Base-by-base conservation (phyloP, 257 asterid species). In the Solanum sejunctum region DNA sequence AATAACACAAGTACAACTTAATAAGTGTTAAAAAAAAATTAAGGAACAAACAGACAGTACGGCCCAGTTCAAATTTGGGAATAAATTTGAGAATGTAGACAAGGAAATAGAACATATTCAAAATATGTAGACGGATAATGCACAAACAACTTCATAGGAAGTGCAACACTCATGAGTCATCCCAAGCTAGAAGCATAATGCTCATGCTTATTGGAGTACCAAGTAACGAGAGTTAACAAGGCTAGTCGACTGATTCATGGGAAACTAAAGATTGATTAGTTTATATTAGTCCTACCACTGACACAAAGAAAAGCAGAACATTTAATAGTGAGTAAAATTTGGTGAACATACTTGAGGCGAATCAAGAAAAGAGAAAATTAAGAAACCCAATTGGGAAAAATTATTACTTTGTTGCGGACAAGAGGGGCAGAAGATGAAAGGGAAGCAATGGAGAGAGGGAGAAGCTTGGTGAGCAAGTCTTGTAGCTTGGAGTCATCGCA, bases 391-490 rank as follows among this genome's bases (percentile, higher is more conserved):
- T 72, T 72, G 80, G 55, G 18, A 7, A 7, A 21, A 12, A n/a
- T 43, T 0, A n/a, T 81, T 92, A 96, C 98, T 89, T 96, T 96
- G 90, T 94, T 95, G 69, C 98, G 93, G 86, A 96, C 90, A 63
- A 94, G 82, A 66, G 93, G 84, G 49, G 95, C 89, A 73, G 92
- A 86, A 80, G 96, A 82, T 70, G 94, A 88, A 86, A 96, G 98
- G 54, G 98, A 92, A 52, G 98, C 94, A 84, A 96, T 93, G 83
- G 98, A 88, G 84, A 95, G 88, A 39, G 99, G 98, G 15, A 96
- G 98, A 92, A 96, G 92, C 92, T 90, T 94, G 89, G 89, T 91
- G 88, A 96, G 97, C 93, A 96, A 93, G 93, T 91, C 97, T 85
- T 93, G 97, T 54, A 96, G 93, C 84, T 93, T 95, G 0, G 96